Evolutionary conservation across 768 basidiomycete genomes (phyloP), one percentile per base, ranked within the genome.

Genomic region (Tulasnella sp.): DNA sequence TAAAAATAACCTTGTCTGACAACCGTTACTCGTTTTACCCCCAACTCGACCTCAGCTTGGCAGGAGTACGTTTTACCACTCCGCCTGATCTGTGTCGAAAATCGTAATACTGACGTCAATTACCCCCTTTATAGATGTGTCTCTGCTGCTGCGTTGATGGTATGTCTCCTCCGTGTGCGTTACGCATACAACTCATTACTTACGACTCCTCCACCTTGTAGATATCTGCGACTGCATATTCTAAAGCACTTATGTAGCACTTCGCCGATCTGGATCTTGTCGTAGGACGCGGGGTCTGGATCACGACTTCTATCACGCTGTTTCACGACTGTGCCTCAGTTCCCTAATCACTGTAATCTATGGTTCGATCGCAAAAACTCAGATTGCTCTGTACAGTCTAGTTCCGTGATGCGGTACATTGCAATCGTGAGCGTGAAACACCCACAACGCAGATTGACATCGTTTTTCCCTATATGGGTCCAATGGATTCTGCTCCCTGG

Each of bases 131-230:
- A 1, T 74, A 74, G 72, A 18, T 18, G 31, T 74, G 72, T 46
- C 44, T 74, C n/a, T 74, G 72, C 44, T 74, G 72, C 44, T 74
- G 72, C 38, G 39, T 18, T n/a, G 72, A 74, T 3, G 72, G 72
- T 74, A 74, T 12, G 72, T 68, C 34, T 16, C 62, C 6, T 44
- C 42, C 42, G 42, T 16, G 42, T 44, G 9, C 42, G 4, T 44
- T 44, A 14, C 9, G 42, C 14, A 12, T n/a, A 58, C 12, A 16
- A 9, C 34, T 34, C n/a, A 12, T 21, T n/a, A 34, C 27, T 68
- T 68, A n/a, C 62, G 31, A 68, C 1, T 8, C 34, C 2, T 34
- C 62, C 27, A 14, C 31, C 34, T 31, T 14, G 27, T 62, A 68
- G 62, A 68, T 10, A 34, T 68, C 18, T 68, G 62, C 27, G 62